Evolutionary conservation across 2,329 filamentous ascomycete genomes (phyloP).

Genomic region (Phaeosphaeriaceae sp.): DNA sequence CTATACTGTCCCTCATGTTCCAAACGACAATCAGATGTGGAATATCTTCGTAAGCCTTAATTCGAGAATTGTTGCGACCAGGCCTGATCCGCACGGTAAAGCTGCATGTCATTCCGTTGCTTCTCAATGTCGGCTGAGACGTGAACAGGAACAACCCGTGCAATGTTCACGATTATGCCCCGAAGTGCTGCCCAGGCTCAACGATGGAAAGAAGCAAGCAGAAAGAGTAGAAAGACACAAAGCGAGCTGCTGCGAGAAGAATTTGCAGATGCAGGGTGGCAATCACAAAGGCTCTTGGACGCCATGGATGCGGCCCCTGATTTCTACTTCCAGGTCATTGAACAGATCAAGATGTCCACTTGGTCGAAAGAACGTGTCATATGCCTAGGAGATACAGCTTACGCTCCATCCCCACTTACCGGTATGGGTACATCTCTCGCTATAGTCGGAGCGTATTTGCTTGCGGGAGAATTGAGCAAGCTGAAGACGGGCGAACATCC

Average conservation of each 20-base stretch:
- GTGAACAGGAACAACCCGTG: conserved; percentile 19
- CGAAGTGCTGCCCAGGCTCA: conserved; percentile 22
- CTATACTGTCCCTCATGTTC: conserved; percentile 44
- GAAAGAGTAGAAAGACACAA: conserved; percentile 45
- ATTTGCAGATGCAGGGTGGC: conserved; percentile 54
- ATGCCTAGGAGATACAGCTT: conserved; percentile 63
- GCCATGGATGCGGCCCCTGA: conserved; percentile 50
- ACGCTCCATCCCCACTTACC: conserved; percentile 57
- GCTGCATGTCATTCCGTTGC: neutral
- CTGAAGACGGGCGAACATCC: conserved; percentile 16
- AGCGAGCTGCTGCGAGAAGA: conserved; percentile 45
- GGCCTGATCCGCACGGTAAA: conserved; percentile 32
- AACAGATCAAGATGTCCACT: conserved; percentile 52
- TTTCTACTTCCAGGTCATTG: conserved; percentile 57
- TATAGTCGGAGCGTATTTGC: conserved; percentile 47
- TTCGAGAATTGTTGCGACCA: conserved; percentile 32
- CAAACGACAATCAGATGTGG: conserved; percentile 45
- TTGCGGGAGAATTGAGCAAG: conserved; percentile 45
- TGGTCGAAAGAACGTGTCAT: conserved; percentile 59
- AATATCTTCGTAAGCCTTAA: conserved; percentile 46
- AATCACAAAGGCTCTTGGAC: conserved; percentile 51
- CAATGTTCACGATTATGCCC: conserved; percentile 49
- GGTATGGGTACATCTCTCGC: conserved; percentile 50
- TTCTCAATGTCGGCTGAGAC: neutral
- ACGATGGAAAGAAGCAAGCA: conserved; percentile 33